A percentile compares a stretch with the other conserved stretches of the same genome.
These are phyloP conservation scores for Pneumocystis wakefieldiae DNA, from an alignment of 1,139 yeast genomes.

Conservation along the genomic window DNA sequence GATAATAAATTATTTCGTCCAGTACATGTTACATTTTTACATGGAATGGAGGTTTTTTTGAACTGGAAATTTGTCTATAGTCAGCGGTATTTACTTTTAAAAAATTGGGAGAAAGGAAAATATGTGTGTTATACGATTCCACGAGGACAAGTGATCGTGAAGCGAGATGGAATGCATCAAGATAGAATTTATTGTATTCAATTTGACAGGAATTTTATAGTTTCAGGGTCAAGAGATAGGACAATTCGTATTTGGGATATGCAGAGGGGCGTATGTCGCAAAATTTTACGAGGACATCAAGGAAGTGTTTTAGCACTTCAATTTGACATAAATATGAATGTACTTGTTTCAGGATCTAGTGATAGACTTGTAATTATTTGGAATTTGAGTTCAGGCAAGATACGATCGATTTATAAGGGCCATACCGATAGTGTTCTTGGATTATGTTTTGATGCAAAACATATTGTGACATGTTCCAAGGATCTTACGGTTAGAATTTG, in stretches of 20 bases:
- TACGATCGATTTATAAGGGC: conserved; percentile 56
- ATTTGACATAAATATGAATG: conserved; percentile 7
- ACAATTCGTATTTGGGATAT: conserved; percentile 12
- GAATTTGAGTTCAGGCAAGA: conserved; percentile 44
- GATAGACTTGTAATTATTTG: conserved; percentile 23
- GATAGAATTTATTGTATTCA: conserved; percentile 14
- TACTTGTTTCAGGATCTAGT: conserved; percentile 20
- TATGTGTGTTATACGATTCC: conserved; percentile 4
- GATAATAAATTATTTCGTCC: neutral
- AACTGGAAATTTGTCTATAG: conserved; percentile 12
- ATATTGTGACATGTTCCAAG: conserved; percentile 13
- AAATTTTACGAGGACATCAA: conserved; percentile 8
- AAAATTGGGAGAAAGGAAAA: conserved; percentile 12
- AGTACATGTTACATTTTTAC: neutral
- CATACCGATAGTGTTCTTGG: conserved; percentile 24
- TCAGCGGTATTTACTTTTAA: conserved; percentile 9
- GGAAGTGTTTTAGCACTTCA: conserved; percentile 12
- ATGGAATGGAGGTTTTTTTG: neutral
- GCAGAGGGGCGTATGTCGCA: conserved; percentile 6
- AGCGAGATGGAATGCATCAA: conserved; percentile 4
- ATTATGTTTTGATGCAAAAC: conserved; percentile 7
- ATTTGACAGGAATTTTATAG: conserved; percentile 15
- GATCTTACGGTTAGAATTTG: conserved; percentile 13
- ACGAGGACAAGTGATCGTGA: neutral
- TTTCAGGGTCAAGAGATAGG: conserved; percentile 11